Percentiles rank a stretch among this genome's conserved stretches.
Conservation (phyloP, 2,329 filamentous ascomycete genomes). For the Arthrobotrys megalospora region DNA sequence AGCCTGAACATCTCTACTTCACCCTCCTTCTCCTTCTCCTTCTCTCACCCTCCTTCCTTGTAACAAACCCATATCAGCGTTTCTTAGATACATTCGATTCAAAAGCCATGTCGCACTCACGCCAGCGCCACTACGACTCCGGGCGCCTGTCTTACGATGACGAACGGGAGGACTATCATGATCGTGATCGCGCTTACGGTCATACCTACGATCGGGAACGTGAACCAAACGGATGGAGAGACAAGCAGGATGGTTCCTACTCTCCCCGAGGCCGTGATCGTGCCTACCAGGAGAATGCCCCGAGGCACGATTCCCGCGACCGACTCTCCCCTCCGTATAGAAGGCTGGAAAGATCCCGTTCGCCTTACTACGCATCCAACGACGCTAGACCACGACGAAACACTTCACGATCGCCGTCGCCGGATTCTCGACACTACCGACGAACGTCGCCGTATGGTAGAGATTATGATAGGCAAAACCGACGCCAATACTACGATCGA, state of each 20-base stretch:
- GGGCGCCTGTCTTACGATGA: constrained; percentile 54
- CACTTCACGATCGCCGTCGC: constrained; percentile 45
- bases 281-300: constrained; percentile 37
- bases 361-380: constrained; percentile 47
- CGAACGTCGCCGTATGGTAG: constrained; percentile 29
- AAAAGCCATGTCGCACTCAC: constrained; percentile 46
- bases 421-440: constrained; percentile 50
- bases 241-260: constrained; percentile 43
- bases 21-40: not conserved
- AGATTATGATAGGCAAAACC: constrained; percentile 55
- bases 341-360: constrained; percentile 50
- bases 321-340: constrained; percentile 44
- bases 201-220: constrained; percentile 46
- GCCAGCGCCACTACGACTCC: constrained; percentile 48
- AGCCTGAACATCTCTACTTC: not conserved
- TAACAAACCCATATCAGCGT: not conserved
- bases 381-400: constrained; percentile 46
- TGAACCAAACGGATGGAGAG: constrained; percentile 42
- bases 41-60: not conserved
- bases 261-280: constrained; percentile 51
- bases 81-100: not conserved
- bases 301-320: constrained; percentile 44
- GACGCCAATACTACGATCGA: constrained; percentile 63
- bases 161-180: constrained; percentile 49
- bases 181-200: constrained; percentile 36